phyloP scores from a whole-genome alignment of 2,329 filamentous ascomycete genomes.

The Trichoderma arundinaceum region DNA sequence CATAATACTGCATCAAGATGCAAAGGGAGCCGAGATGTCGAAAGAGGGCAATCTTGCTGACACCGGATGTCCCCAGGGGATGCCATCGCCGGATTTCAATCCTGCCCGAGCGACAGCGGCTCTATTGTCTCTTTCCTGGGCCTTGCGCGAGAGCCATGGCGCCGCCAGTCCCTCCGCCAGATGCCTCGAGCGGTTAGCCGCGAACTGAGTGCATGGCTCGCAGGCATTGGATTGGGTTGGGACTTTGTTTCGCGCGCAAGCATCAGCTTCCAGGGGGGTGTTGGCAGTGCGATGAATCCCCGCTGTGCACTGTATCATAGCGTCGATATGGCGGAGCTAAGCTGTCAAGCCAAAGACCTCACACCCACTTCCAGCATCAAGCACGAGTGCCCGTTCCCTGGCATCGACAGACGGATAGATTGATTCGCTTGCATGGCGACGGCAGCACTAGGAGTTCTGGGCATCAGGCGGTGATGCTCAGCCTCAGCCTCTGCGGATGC shows the following conservation, averaged over 20 bases:
- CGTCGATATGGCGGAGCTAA: constrained; percentile 8
- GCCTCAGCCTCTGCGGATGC: neutral
- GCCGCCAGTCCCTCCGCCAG: neutral
- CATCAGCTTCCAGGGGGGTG: neutral
- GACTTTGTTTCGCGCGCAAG: constrained; percentile 13
- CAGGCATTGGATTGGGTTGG: neutral
- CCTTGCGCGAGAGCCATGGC: too few relatives aligned
- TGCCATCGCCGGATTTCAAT: too few relatives aligned
- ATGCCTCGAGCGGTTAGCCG: constrained; percentile 14
- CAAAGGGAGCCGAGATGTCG: too few relatives aligned
- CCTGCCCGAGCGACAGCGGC: too few relatives aligned
- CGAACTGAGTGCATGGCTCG: neutral
- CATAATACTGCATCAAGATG: too few relatives aligned
- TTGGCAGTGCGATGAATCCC: constrained; percentile 13
- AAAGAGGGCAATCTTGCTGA: too few relatives aligned
- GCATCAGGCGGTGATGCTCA: constrained; percentile 2
- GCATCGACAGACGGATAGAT: neutral
- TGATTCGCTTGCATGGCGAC: constrained; percentile 22
- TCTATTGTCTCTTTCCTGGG: too few relatives aligned
- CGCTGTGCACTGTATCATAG: constrained; percentile 15
- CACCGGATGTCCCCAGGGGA: too few relatives aligned
- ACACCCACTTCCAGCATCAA: neutral
- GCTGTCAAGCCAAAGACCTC: too few relatives aligned
- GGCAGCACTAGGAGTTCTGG: neutral
- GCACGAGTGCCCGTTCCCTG: neutral